phyloP scores from a whole-genome alignment of 352 stramenopile species.

The Phytophthora agathidicida region DNA sequence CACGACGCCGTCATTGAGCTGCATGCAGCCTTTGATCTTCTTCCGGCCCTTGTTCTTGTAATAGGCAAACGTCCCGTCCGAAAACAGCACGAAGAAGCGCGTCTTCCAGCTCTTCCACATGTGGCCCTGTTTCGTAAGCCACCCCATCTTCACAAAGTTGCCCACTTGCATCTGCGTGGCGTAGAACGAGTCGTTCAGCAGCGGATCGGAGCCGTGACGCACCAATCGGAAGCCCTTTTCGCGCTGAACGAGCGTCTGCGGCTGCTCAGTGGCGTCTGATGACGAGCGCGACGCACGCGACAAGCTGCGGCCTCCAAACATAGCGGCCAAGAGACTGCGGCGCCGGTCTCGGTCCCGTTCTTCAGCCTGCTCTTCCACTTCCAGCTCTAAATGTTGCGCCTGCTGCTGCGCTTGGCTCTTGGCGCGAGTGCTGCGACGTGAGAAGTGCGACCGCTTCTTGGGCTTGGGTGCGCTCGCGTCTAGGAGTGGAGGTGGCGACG shows the following conservation, averaged over 20 bases:
- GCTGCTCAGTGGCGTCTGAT: constrained; percentile 20
- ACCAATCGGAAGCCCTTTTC: constrained; percentile 51
- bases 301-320: constrained; percentile 22
- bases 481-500: constrained; percentile 29
- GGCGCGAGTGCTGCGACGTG: constrained; percentile 13
- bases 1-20: constrained; percentile 85
- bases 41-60: constrained; percentile 80
- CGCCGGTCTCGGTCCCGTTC: constrained; percentile 28
- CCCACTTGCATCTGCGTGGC: constrained; percentile 63
- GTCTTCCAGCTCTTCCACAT: constrained; percentile 90
- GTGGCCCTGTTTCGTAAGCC: constrained; percentile 86
- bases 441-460: constrained; percentile 21
- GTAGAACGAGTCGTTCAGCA: constrained; percentile 76
- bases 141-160: constrained; percentile 84
- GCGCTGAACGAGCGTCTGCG: constrained; percentile 31
- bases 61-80: constrained; percentile 82
- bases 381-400: constrained; percentile 33
- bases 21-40: constrained; percentile 85
- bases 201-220: constrained; percentile 63
- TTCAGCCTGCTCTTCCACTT: constrained; percentile 35
- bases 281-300: constrained; percentile 33
- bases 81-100: constrained; percentile 87
- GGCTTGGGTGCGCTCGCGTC: constrained; percentile 16
- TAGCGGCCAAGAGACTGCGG: constrained; percentile 27
- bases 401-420: constrained; percentile 10